phyloP scores from a whole-genome alignment of 1,284 basidiomycete genomes.

The Fistulina hepatica region DNA sequence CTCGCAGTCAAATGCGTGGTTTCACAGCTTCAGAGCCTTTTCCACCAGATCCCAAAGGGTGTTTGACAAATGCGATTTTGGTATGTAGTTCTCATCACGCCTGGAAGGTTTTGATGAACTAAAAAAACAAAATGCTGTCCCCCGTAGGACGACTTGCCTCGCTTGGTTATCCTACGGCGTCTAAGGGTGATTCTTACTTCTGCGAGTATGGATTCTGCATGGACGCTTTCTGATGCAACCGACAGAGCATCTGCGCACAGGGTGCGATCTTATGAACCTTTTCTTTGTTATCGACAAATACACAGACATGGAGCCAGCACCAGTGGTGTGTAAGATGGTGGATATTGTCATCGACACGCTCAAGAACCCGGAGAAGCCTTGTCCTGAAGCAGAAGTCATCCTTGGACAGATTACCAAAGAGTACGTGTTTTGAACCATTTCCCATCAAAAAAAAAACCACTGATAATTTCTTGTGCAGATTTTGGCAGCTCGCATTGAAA shows the following conservation, averaged over 20 bases:
- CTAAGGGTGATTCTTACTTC: slow-evolving; percentile 1
- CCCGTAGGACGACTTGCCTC: slow-evolving; percentile 2
- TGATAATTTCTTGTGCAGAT: slow-evolving; percentile 15
- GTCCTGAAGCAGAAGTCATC: slow-evolving; percentile 15
- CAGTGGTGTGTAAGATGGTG: slow-evolving; percentile 15
- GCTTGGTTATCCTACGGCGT: not conserved
- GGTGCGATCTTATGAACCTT: slow-evolving; percentile 24
- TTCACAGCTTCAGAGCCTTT: slow-evolving; percentile 11
- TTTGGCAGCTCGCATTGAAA: slow-evolving; percentile 23
- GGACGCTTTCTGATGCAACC: not conserved
- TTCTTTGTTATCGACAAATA: slow-evolving; percentile 23
- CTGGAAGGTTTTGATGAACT: not conserved
- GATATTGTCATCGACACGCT: slow-evolving; percentile 18
- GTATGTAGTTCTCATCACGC: slow-evolving; percentile 7
- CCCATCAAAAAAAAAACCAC: not conserved
- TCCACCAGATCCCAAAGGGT: slow-evolving; percentile 8
- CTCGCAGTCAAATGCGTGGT: slow-evolving; percentile 12
- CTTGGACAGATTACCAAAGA: slow-evolving; percentile 17
- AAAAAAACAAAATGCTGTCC: no score
- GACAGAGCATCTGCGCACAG: slow-evolving; percentile 15
- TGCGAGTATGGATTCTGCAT: not conserved
- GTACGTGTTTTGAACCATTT: slow-evolving; percentile 12
- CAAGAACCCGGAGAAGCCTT: slow-evolving; percentile 14
- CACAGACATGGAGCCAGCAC: slow-evolving; percentile 19
- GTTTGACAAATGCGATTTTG: slow-evolving; percentile 12